Conservation (phyloP, 1,284 basidiomycete genomes). For the Ceratobasidium sp. region DNA sequence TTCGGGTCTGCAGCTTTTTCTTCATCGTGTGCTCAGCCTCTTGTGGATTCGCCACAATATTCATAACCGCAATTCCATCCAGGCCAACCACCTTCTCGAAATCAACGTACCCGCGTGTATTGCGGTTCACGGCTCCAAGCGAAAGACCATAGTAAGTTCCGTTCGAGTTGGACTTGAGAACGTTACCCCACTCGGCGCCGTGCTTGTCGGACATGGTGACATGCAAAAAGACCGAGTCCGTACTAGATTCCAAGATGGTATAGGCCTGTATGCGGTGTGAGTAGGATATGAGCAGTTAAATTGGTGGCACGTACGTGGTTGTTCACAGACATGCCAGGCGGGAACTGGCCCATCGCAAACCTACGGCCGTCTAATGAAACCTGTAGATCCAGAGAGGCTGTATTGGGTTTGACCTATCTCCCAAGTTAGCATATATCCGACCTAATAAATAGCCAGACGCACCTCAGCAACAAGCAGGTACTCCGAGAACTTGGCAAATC, state of each 20-base stretch:
- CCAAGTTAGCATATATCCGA: not conserved
- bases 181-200: conserved; percentile 85
- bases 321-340: conserved; percentile 86
- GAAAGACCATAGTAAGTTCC: conserved; percentile 95
- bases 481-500: conserved; percentile 96
- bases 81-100: conserved; percentile 98
- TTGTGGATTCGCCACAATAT: conserved; percentile 85
- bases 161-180: conserved; percentile 98
- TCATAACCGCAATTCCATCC: conserved; percentile 95
- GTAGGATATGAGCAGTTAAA: conserved; percentile 10
- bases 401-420: conserved; percentile 66
- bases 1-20: conserved; percentile 86
- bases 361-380: conserved; percentile 90
- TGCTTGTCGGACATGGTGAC: conserved; percentile 88
- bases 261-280: conserved; percentile 69
- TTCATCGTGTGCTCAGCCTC: conserved; percentile 77
- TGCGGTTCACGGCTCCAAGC: conserved; percentile 88
- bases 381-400: conserved; percentile 78
- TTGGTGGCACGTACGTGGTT: conserved; percentile 72
- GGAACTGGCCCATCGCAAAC: conserved; percentile 90
- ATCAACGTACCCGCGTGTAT: conserved; percentile 89
- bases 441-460: conserved; percentile 48
- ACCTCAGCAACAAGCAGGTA: conserved; percentile 95
- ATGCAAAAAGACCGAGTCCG: conserved; percentile 92
- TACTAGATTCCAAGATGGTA: conserved; percentile 94